phyloP scores from a whole-genome alignment of 108 stramenopile species.

The Poteriospumella lacustris region DNA sequence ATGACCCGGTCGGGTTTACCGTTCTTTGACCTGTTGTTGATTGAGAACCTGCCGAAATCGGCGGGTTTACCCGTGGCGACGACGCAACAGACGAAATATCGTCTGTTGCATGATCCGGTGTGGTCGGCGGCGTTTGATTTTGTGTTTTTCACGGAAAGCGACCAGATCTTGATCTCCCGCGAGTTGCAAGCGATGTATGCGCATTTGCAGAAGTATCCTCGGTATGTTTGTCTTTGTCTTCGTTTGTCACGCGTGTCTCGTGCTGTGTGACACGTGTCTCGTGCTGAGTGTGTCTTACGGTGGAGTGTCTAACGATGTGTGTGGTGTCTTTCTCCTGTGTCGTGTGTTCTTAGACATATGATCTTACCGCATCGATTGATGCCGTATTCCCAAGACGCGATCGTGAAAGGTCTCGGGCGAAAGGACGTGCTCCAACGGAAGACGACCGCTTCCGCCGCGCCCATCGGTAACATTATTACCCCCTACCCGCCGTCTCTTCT shows the following conservation, averaged over 20 bases:
- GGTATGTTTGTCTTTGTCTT: too few species aligned
- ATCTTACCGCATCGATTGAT: constrained; percentile 32
- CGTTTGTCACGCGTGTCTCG: too few species aligned
- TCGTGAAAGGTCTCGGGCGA: background rate
- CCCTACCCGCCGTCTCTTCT: too few species aligned
- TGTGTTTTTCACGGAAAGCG: constrained; percentile 21
- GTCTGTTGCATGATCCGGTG: background rate
- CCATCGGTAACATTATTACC: too few species aligned
- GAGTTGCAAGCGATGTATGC: constrained; percentile 4
- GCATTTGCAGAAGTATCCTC: constrained; percentile 12
- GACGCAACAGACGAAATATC: background rate
- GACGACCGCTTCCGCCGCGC: too few species aligned
- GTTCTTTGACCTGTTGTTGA: constrained; percentile 7
- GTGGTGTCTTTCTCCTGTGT: too few species aligned
- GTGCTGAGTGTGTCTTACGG: too few species aligned
- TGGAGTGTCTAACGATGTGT: too few species aligned
- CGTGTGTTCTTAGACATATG: constrained; percentile 9
- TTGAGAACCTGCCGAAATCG: constrained; percentile 12
- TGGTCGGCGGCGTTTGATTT: constrained; percentile 24
- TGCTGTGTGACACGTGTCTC: too few species aligned
- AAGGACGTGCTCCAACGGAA: background rate
- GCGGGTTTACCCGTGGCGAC: constrained; percentile 24
- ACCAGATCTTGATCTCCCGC: constrained; percentile 18
- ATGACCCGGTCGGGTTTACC: constrained; percentile 2
- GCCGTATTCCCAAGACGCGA: constrained; percentile 8